Evolutionary conservation across 768 basidiomycete species (phyloP), one percentile per base, ranked within the genome.

Genomic region (Mycena galericulata): DNA sequence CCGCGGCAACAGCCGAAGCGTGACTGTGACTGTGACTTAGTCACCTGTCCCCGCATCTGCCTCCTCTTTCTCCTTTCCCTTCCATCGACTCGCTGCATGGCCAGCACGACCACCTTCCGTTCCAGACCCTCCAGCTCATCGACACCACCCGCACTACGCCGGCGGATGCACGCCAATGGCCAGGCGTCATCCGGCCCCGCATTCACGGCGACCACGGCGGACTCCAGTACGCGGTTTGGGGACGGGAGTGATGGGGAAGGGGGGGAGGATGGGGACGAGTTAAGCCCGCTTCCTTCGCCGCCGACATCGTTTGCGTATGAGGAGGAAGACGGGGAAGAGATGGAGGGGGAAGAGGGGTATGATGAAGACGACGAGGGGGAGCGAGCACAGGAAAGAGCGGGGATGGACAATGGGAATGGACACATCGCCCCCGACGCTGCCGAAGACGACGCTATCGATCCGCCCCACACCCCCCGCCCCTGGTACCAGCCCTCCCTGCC

Each of bases 401-500:
- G 30, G 1, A 26, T 10, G 29, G 32, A n/a, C 32, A 14, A 11
- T 14, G 36, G 53, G 20, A 6, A 5, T 3, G 14, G 57, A n/a
- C n/a, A n/a, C n/a, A n/a, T n/a, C n/a, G n/a, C n/a, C n/a, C n/a
- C n/a, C n/a, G n/a, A n/a, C n/a, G n/a, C n/a, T n/a, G n/a, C n/a
- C 20, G 26, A 32, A 17, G 55, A 58, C 1, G 67, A 51, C 10
- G 56, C 50, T 2, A 38, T 20, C 12, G 15, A 56, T 24, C 32
- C 24, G 32, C 54, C 77, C 17, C 76, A 76, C 8, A 73, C 41
- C 27, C 67, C 77, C 3, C 76, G 82, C 17, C 80, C 86, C 8
- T 93, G 92, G 92, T 89, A 90, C 57, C 89, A 93, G 67, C 87
- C 92, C 64, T 92, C 93, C 74, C 78, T 89, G 36, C 90, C 90